phyloP scores from a whole-genome alignment of 1,284 basidiomycete genomes.

The Ustilago loliicola region DNA sequence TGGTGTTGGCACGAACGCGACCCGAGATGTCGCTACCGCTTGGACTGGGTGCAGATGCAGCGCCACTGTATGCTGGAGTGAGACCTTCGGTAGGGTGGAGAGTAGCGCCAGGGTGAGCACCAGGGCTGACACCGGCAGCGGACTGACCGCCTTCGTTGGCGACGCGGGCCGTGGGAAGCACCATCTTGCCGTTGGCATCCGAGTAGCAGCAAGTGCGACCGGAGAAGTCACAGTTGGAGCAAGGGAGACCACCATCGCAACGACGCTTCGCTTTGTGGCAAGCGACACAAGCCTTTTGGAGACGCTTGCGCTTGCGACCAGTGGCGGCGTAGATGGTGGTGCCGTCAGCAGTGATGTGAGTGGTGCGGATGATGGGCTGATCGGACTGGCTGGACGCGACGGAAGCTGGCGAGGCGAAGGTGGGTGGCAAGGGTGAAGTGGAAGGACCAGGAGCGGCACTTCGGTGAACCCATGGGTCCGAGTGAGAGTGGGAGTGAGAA shows the following conservation, averaged over 20 bases:
- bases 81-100: constrained; percentile 36
- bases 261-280: constrained; percentile 73
- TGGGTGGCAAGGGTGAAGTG: constrained; percentile 32
- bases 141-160: constrained; percentile 31
- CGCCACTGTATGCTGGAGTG: constrained; percentile 28
- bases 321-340: constrained; percentile 58
- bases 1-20: constrained; percentile 37
- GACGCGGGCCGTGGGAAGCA: constrained; percentile 52
- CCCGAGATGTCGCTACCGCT: constrained; percentile 38
- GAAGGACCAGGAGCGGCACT: constrained; percentile 15
- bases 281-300: constrained; percentile 65
- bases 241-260: constrained; percentile 73
- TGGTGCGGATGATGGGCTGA: constrained; percentile 46
- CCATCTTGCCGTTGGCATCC: constrained; percentile 57
- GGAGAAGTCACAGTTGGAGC: constrained; percentile 73
- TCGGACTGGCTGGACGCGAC: constrained; percentile 19
- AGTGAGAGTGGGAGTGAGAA: constrained; percentile 26
- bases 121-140: neutral
- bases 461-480: constrained; percentile 31
- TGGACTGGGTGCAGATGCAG: constrained; percentile 23
- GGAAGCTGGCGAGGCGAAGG: constrained; percentile 23
- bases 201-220: constrained; percentile 71
- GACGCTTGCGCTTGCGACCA: constrained; percentile 65
- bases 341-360: constrained; percentile 49
- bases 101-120: constrained; percentile 14